Evolutionary conservation across 805 yeast species (phyloP).

Genomic region (Lipomyces orientalis): DNA sequence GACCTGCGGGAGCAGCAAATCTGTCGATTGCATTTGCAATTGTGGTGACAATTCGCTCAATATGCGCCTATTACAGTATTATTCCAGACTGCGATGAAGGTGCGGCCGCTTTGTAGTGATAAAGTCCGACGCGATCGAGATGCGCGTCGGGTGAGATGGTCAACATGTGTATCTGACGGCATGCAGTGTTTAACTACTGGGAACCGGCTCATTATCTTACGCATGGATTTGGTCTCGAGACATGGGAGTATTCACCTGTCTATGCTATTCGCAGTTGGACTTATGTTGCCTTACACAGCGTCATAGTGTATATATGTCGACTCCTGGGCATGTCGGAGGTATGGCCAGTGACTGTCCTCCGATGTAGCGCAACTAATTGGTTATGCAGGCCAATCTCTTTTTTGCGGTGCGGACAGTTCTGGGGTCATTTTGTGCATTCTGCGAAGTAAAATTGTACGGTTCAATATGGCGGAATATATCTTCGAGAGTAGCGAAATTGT

Average conservation of each 20-base stretch:
- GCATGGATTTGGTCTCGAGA: slow-evolving; percentile 87
- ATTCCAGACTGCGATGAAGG: slow-evolving; percentile 90
- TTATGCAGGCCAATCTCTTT: slow-evolving; percentile 48
- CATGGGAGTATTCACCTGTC: slow-evolving; percentile 95
- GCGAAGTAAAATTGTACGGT: slow-evolving; percentile 61
- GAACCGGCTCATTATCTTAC: slow-evolving; percentile 83
- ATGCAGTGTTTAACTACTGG: slow-evolving; percentile 79
- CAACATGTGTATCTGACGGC: neutral
- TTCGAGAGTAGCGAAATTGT: slow-evolving; percentile 59
- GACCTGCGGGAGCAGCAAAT: slow-evolving; percentile 6
- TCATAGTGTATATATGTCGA: slow-evolving; percentile 36
- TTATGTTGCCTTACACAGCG: slow-evolving; percentile 60
- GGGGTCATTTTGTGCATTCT: slow-evolving; percentile 50
- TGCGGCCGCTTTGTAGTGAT: slow-evolving; percentile 1
- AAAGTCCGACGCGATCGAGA: neutral
- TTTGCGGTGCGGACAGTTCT: slow-evolving; percentile 58
- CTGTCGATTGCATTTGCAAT: slow-evolving; percentile 27
- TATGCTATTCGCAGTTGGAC: slow-evolving; percentile 88
- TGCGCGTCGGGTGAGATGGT: too few species aligned
- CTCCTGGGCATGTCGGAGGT: slow-evolving; percentile 37
- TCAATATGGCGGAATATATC: slow-evolving; percentile 50
- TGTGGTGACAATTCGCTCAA: slow-evolving; percentile 41
- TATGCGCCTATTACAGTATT: slow-evolving; percentile 61
- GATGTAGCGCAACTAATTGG: neutral
- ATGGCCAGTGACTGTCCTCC: neutral